A percentile compares a stretch with the other conserved stretches of the same genome.
Conservation (phyloP, 495 filamentous ascomycete species). For the Aspergillus diversus region DNA sequence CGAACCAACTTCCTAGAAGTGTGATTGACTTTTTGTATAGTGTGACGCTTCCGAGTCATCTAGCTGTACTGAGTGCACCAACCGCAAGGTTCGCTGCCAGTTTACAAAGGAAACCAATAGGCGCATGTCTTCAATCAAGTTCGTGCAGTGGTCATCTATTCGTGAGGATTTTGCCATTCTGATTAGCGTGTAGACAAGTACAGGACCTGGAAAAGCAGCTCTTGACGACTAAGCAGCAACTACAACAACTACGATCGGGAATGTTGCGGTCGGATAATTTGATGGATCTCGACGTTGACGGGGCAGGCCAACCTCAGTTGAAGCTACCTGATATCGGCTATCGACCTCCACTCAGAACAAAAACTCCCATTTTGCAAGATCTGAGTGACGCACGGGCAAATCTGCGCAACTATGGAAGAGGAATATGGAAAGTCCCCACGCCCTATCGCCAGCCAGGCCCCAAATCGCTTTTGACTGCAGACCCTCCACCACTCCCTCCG, state of each 20-base stretch:
- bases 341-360: constrained; percentile 62
- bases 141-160: constrained; percentile 30
- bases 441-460: constrained; percentile 64
- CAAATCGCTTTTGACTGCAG: constrained; percentile 54
- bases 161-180: constrained; percentile 21
- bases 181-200: constrained; percentile 65
- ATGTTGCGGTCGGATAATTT: constrained; percentile 40
- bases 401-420: constrained; percentile 72
- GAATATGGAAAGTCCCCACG: constrained; percentile 81
- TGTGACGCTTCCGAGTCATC: constrained; percentile 96
- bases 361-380: constrained; percentile 64
- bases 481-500: constrained; percentile 69
- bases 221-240: constrained; percentile 70
- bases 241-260: constrained; percentile 66
- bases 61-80: constrained; percentile 95
- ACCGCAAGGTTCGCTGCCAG: constrained; percentile 92
- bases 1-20: background rate
- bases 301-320: constrained; percentile 58
- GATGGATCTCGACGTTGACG: constrained; percentile 66
- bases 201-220: constrained; percentile 97
- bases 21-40: constrained; percentile 34
- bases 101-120: constrained; percentile 99
- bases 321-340: constrained; percentile 73
- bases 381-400: constrained; percentile 72
- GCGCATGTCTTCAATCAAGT: constrained; percentile 98